Base-by-base conservation (phyloP, 345 rosid genomes). In the Populus tremula region DNA sequence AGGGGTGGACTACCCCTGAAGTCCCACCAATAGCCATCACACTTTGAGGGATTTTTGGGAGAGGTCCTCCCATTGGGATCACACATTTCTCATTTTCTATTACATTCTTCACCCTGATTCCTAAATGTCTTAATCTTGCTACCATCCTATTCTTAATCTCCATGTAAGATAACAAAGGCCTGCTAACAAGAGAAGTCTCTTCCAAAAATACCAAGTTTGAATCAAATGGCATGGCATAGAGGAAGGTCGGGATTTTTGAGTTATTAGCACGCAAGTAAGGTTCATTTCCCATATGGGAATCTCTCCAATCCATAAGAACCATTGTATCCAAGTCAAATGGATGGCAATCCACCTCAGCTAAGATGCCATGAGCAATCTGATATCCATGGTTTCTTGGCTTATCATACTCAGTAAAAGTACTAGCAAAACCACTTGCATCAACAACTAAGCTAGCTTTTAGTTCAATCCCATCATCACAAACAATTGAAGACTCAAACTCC, bases 301-400 rank as follows among this genome's bases (percentile, higher is more conserved):
- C 91, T 81, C 95, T 89, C 95, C 95, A 89, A 79, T 91, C 95
- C 92, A 89, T 91, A 0, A 91, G 84, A 76, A 91, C 82, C 92
- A 89, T 88, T 84, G 88, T 89, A 31, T 91, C 91, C 70, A 89
- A 75, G 47, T 91, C 92, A 77, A 83, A 91, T 16, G 92, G 92
- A 59, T 91, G 95, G 50, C n/a, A 70, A 64, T 91, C 93, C 10
- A 91, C 91, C 72, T 91, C 91, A 18, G 91, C 95, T 61, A 91
- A 76, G 73, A 91, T 78, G 5, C 93, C 93, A 76, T 89, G 91
- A 64, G 95, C 95, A 73, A 91, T 87, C 76, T 91, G 95, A 75
- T 86, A 91, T 20, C 95, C 93, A 78, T 79, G 87, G 80, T 89
- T 91, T 76, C 90, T 86, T 20, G 80, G 85, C 75, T 85, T 86